Conservation (phyloP, 192 early-diverging fungal genomes). For the Geranomyces variabilis region DNA sequence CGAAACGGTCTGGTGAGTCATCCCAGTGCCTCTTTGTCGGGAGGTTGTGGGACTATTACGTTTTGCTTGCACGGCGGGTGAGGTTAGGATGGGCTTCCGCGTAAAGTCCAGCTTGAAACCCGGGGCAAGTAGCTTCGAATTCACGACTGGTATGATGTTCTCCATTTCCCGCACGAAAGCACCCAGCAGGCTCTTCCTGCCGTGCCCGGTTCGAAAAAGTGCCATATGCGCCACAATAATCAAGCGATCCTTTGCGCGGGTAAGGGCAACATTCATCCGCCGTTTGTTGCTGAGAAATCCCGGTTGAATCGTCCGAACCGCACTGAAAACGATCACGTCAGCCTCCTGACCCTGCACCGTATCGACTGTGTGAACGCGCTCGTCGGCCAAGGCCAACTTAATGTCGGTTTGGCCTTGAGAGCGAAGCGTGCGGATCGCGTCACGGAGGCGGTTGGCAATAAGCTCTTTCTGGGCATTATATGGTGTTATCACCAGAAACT, state of each 20-base stretch:
- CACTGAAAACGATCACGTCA: conserved; percentile 22
- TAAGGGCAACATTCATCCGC: conserved; percentile 26
- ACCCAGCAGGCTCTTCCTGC: conserved; percentile 20
- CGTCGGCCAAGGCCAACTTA: not conserved
- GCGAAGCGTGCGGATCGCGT: conserved; percentile 20
- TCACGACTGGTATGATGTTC: not conserved
- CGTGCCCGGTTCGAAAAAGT: conserved; percentile 23
- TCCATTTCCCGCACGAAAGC: conserved; percentile 27
- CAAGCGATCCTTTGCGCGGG: conserved; percentile 22
- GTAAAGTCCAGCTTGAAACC: conserved; percentile 20
- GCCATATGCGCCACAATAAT: conserved; percentile 4
- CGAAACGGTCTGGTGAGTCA: too few species aligned
- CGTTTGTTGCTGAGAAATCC: conserved; percentile 18
- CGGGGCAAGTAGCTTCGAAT: conserved; percentile 7
- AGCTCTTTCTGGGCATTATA: conserved; percentile 24
- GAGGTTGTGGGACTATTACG: too few species aligned
- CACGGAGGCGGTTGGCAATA: conserved; percentile 9
- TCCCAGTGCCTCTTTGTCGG: too few species aligned
- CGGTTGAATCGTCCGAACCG: conserved; percentile 12
- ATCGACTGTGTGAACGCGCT: conserved; percentile 17
- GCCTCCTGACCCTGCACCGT: conserved; percentile 26
- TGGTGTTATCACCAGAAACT: conserved; percentile 21
- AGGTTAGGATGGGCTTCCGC: not conserved
- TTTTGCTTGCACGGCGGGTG: too few species aligned
- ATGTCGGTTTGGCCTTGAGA: conserved; percentile 25